Evolutionary conservation across 257 asterid genomes (phyloP).

Genomic region (Solanum phureja): DNA sequence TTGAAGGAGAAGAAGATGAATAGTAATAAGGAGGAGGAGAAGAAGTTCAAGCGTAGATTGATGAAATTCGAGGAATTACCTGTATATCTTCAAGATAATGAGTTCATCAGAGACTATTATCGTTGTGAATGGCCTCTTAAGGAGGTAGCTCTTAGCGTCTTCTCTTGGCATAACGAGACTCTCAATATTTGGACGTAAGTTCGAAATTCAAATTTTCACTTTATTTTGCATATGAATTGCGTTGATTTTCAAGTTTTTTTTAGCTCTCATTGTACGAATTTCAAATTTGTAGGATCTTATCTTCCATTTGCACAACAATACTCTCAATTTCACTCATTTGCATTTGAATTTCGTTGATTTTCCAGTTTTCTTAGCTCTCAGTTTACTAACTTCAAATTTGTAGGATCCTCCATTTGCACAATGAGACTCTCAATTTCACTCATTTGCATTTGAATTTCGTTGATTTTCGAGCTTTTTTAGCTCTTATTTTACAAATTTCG

Average conservation of each 20-base stretch:
- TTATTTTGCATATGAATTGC: background rate
- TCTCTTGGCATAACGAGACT: conserved; percentile 83
- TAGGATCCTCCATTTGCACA: background rate
- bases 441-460: background rate
- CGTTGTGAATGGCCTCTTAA: conserved; percentile 87
- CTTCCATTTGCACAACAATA: background rate
- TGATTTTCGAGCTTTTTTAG: background rate
- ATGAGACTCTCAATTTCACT: background rate
- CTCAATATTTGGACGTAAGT: conserved; percentile 92
- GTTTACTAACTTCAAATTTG: background rate
- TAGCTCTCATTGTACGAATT: background rate
- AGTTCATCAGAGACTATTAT: conserved; percentile 62
- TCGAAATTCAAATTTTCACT: background rate
- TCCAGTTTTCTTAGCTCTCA: background rate
- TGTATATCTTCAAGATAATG: conserved; percentile 76
- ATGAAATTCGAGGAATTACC: conserved; percentile 70
- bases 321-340: background rate
- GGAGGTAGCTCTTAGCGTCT: conserved; percentile 58
- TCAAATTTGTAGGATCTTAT: background rate
- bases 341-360: too few species aligned
- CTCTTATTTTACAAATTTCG: background rate
- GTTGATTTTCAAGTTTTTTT: background rate
- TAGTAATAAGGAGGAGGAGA: conserved; percentile 3
- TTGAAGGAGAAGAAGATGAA: background rate
- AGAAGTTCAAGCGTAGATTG: conserved; percentile 15